These are phyloP conservation scores for Schizonepeta tenuifolia DNA, from an alignment of 257 asterid genomes.

Conservation along the genomic window DNA sequence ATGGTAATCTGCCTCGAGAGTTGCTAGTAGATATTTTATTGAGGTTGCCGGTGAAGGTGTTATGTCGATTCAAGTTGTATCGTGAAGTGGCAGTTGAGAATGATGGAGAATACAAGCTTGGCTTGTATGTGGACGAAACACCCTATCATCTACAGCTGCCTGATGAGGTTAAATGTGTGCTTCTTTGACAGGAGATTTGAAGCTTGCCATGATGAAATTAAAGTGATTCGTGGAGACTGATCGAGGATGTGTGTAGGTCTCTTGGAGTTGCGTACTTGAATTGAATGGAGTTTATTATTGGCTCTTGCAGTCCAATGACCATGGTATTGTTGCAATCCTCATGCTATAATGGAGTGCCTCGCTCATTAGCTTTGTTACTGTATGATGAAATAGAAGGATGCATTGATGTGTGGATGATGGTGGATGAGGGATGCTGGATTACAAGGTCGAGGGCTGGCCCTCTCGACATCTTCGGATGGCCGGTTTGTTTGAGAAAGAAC, in stretches of 20 bases:
- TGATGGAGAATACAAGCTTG: neutral
- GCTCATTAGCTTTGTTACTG: conserved; percentile 42
- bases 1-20: conserved; percentile 34
- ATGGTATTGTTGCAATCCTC: conserved; percentile 33
- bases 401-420: conserved; percentile 50
- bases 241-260: conserved; percentile 42
- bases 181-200: conserved; percentile 42
- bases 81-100: neutral
- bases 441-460: conserved; percentile 41
- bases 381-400: conserved; percentile 33
- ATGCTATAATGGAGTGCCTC: conserved; percentile 44
- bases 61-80: conserved; percentile 42
- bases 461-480: conserved; percentile 22
- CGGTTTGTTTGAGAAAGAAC: conserved; percentile 47
- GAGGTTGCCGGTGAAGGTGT: conserved; percentile 43
- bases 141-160: neutral
- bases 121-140: neutral
- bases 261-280: conserved; percentile 44
- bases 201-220: conserved; percentile 46
- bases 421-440: conserved; percentile 44
- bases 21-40: conserved; percentile 39
- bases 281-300: conserved; percentile 57
- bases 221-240: conserved; percentile 49
- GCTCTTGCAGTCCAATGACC: conserved; percentile 35
- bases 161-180: neutral